A percentile compares a stretch with the other conserved stretches of the same genome.
Evolutionary conservation across 2,329 filamentous ascomycete genomes (phyloP).

Genomic region (Aspergillus ustus): DNA sequence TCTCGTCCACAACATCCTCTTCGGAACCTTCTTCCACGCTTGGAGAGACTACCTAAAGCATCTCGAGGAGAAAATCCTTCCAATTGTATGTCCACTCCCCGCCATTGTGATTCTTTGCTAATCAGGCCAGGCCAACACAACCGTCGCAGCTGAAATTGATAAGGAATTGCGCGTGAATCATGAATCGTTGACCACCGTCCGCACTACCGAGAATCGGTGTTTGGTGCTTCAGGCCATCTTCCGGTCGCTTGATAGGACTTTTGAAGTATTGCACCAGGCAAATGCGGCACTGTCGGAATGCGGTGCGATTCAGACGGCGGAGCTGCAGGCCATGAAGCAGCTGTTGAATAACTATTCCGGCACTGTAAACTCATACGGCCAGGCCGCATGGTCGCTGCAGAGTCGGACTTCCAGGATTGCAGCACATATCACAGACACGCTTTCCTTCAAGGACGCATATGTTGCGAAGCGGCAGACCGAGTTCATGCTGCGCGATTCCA

Average conservation of each 20-base stretch:
- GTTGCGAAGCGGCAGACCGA: conserved; percentile 27
- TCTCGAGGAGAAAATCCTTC: conserved; percentile 30
- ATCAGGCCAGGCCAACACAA: conserved; percentile 17
- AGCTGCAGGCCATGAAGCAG: conserved; percentile 17
- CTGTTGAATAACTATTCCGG: conserved; percentile 25
- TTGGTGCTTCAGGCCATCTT: conserved; percentile 28
- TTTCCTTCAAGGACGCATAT: conserved; percentile 27
- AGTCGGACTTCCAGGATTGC: conserved; percentile 24
- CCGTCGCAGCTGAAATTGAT: conserved; percentile 10
- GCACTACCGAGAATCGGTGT: conserved; percentile 27
- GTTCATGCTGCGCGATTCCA: conserved; percentile 30
- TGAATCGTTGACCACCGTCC: conserved; percentile 22
- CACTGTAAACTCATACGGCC: conserved; percentile 22
- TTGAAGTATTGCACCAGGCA: conserved; percentile 18
- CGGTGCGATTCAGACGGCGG: conserved; percentile 4
- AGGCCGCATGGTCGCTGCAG: conserved; percentile 26
- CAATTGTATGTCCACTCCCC: conserved; percentile 21
- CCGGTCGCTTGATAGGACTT: conserved; percentile 16
- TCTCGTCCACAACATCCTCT: conserved; percentile 33
- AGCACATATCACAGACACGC: conserved; percentile 27
- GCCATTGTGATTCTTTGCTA: neutral
- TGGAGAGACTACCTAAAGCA: conserved; percentile 37
- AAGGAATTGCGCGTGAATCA: conserved; percentile 26
- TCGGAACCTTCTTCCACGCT: conserved; percentile 33
- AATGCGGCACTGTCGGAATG: conserved; percentile 15